Evolutionary conservation across 2,329 filamentous ascomycete genomes (phyloP).

Genomic region (Cladosporium sp.): DNA sequence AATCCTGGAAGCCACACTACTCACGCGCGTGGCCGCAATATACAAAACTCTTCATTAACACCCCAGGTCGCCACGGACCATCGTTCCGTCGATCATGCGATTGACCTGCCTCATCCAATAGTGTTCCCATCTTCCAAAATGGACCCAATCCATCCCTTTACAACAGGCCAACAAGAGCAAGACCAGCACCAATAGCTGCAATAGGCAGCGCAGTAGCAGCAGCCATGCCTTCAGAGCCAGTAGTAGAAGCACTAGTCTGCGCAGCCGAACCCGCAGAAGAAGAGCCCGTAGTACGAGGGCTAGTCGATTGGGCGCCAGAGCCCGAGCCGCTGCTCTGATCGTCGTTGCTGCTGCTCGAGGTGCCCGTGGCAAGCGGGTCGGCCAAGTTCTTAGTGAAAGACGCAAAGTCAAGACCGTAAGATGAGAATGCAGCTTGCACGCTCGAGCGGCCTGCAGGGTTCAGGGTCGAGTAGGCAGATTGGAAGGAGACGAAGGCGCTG

Average conservation of each 20-base stretch:
- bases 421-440: neutral
- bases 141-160: neutral
- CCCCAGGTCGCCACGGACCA: neutral
- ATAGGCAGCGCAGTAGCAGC: constrained; percentile 9
- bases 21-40: neutral
- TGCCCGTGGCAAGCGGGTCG: neutral
- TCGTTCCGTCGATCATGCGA: neutral
- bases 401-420: neutral
- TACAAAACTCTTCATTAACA: neutral
- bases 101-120: too few relatives aligned
- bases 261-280: neutral
- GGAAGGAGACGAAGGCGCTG: neutral
- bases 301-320: neutral
- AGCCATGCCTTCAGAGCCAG: constrained; percentile 10
- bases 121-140: neutral
- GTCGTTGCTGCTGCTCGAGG: neutral
- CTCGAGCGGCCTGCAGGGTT: constrained; percentile 6
- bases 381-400: neutral
- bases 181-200: constrained; percentile 1
- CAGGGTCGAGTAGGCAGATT: neutral
- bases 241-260: neutral
- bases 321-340: neutral
- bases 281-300: neutral
- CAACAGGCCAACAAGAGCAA: neutral
- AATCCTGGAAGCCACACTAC: neutral